Base-by-base conservation (phyloP, 306 rosid species). In the Amphicarpaea edgeworthii region DNA sequence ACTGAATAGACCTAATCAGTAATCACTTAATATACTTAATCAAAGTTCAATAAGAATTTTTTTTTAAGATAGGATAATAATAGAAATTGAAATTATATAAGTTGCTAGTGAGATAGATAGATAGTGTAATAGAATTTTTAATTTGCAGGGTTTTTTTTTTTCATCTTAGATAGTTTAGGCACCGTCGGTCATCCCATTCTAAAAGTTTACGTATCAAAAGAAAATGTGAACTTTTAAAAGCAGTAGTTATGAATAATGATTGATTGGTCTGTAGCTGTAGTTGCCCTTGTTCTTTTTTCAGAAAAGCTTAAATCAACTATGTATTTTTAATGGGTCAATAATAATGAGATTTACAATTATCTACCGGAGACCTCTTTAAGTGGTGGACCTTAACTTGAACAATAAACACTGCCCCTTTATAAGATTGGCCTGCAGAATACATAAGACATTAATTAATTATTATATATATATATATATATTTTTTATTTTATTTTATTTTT, bases 251-350 rank as follows among this genome's bases (percentile, higher is more conserved):
- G 10, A 16, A 12, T 46, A 46, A 50, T 50, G 24, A 53, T 53
- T 20, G 6, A 20, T 16, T 16, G 23, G 17, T 19, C 20, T 53
- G 14, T 53, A 19, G 59, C 28, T 19, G 59, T 24, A 57, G 11
- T 2, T 16, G 7, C 12, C 57, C 19, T 59, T 55, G 1, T 21
- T 20, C 12, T 72, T 12, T 37, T 30, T 8, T 4, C 6, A 28
- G 1, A 73, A 60, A 45, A 34, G 26, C 63, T 62, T 62, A 46
- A 75, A 73, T 41, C 17, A 72, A 55, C 54, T 21, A 3, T 14
- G n/a, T 3, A 28, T 16, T 16, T 26, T 26, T 26, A 73, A 43
- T 26, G 30, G 21, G 45, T 60, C 10, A 11, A 60, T 61, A 17
- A 45, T 73, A 37, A 61, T 28, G 32, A 28, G 4, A 28, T 28